Evolutionary conservation across 257 asterid genomes (phyloP).

Genomic region (Primulina huaijiensis): DNA sequence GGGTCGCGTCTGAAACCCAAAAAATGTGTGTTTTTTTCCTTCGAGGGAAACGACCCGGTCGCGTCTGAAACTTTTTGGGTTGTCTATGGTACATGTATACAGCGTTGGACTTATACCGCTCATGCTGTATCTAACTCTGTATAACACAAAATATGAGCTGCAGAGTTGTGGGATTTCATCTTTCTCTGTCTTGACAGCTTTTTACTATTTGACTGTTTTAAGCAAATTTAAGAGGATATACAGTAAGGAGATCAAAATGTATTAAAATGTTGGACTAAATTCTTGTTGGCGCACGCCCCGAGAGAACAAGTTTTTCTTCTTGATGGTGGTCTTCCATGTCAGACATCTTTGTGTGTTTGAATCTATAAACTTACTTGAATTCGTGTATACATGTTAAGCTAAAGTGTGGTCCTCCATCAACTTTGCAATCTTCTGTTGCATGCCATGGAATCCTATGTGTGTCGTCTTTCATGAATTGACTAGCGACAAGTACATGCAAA

Average conservation of each 20-base stretch:
- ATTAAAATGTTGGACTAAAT: background rate
- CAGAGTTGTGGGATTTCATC: background rate
- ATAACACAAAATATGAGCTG: background rate
- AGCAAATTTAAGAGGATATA: background rate
- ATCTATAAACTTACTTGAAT: background rate
- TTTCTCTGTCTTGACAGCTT: no score
- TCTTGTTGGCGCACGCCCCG: background rate
- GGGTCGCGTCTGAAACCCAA: no score
- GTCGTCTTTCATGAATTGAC: background rate
- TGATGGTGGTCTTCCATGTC: background rate
- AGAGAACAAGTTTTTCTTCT: background rate
- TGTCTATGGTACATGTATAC: no score
- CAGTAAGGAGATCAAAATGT: background rate
- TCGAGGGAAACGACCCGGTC: no score
- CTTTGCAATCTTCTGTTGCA: conserved; percentile 35
- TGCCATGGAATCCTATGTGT: conserved; percentile 37
- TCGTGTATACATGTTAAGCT: background rate
- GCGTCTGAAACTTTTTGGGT: background rate
- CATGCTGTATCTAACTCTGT: background rate
- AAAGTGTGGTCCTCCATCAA: conserved; percentile 23
- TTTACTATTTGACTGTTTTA: background rate
- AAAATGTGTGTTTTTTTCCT: background rate
- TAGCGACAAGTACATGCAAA: background rate
- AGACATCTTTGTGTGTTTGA: background rate
- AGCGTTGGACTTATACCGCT: no score